Conservation (phyloP, 768 basidiomycete species). For the Kwoniella botswanensis region DNA sequence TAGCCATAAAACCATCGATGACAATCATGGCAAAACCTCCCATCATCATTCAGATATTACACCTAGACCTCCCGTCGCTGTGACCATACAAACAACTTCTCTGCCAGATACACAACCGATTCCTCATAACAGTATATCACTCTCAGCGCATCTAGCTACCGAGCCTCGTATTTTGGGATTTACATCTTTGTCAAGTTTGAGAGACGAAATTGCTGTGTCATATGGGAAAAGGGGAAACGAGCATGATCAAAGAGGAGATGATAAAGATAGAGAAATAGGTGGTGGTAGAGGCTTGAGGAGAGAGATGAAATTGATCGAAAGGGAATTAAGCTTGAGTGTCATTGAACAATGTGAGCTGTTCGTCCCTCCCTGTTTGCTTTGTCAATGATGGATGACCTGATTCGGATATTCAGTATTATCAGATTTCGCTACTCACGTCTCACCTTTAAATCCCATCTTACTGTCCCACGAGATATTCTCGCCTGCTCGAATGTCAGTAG, state of each 20-base stretch:
- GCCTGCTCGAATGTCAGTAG: not conserved
- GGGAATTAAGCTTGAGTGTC: constrained; percentile 5
- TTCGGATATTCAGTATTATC: not conserved
- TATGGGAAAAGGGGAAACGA: not conserved
- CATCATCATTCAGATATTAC: no score
- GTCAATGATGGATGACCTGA: not conserved
- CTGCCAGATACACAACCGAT: no score
- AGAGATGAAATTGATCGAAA: not conserved
- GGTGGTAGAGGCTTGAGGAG: not conserved
- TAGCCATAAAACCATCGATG: not conserved
- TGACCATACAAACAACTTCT: no score
- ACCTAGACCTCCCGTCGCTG: no score
- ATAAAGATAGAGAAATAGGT: not conserved
- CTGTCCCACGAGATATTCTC: constrained; percentile 1
- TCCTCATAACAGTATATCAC: not conserved
- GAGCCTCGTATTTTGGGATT: constrained; percentile 5
- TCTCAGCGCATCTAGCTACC: constrained; percentile 5
- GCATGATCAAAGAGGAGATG: not conserved
- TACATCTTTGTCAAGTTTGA: not conserved
- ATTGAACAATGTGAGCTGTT: not conserved
- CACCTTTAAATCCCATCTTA: constrained; percentile 5
- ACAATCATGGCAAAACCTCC: no score
- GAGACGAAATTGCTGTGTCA: constrained; percentile 3
- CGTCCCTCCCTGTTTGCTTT: not conserved
- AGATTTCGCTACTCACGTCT: not conserved